Base-by-base conservation (phyloP, 106 monocot genomes). In the Iris macrosiphon region DNA sequence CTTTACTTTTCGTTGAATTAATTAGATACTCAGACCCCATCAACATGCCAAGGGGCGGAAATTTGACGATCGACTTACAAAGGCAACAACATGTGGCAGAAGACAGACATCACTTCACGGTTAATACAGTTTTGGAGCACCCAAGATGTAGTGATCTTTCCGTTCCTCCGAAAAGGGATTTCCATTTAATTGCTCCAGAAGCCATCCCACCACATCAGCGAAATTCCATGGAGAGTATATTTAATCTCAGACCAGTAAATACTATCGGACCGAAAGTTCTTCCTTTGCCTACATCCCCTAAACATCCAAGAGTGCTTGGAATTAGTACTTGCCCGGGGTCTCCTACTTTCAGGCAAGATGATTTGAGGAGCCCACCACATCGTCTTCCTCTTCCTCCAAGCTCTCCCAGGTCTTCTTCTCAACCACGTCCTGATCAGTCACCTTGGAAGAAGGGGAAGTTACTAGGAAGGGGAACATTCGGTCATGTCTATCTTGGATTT, bases 401-500 rank as follows among this genome's bases (percentile, higher is more conserved):
- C 49, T 76, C 82, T 30, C 73, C 92, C 23, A 61, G 59, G 17
- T 75, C 68, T 20, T 40, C 66, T 48, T 64, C 74, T 45, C 52
- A 59, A 51, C 42, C 83, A 47, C 75, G 53, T 16, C 42, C 53
- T 54, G 59, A 62, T 52, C 67, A 69, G 31, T 78, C 77, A 33
- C 68, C 77, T 26, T 93, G 87, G 92, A 82, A 78, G 64, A 87
- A 77, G 35, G 92, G 92, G 43, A 93, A 77, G 62, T 73, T 87
- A 49, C 38, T 93, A 26, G 87, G 92, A 28, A 75, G 83, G 22
- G 92, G 92, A 61, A 93, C 87, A 22, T 93, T 93, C 72, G 92
- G 92, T 14, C 74, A 83, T 56, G 87, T 93, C 22, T 93, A 83
- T 55, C 72, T 73, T 56, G 92, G 92, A 57, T 93, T 93, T 57